Conservation (phyloP, 345 rosid species). For the Eucalyptus polyanthemos region DNA sequence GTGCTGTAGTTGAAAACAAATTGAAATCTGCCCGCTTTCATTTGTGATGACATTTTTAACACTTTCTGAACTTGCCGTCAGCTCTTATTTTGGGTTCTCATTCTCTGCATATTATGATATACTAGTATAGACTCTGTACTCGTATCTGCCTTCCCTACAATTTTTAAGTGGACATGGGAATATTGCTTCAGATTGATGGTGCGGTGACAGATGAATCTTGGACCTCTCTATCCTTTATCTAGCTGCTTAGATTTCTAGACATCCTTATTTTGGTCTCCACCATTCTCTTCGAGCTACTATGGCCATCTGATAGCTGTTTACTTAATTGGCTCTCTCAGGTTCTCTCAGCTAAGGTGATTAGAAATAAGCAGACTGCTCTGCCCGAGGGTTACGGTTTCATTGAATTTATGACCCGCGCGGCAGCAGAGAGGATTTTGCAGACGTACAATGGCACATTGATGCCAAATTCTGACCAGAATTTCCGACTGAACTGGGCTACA, state of each 20-base stretch:
- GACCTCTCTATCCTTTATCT: neutral
- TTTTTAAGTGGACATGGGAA: neutral
- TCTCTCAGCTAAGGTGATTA: constrained; percentile 72
- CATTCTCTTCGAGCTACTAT: neutral
- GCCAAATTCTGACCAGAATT: constrained; percentile 71
- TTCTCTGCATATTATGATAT: neutral
- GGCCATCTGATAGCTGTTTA: neutral
- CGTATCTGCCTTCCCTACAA: neutral
- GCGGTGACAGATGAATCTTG: neutral
- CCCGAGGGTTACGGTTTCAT: constrained; percentile 92
- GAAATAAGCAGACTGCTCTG: constrained; percentile 56
- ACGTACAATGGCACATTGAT: constrained; percentile 64
- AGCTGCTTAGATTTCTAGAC: neutral
- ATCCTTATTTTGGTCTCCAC: neutral
- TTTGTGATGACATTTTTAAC: neutral
- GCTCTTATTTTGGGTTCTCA: neutral
- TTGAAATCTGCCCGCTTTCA: neutral
- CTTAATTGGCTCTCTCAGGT: constrained; percentile 17
- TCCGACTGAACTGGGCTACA: constrained; percentile 88
- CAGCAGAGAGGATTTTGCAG: constrained; percentile 79
- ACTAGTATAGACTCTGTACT: neutral
- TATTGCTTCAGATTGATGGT: neutral
- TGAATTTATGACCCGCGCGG: constrained; percentile 53
- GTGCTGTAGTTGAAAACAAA: neutral
- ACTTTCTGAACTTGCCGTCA: neutral